Evolutionary conservation across 225 moss, liverwort and hornwort genomes (phyloP).

Genomic region (Lunularia cruciata): DNA sequence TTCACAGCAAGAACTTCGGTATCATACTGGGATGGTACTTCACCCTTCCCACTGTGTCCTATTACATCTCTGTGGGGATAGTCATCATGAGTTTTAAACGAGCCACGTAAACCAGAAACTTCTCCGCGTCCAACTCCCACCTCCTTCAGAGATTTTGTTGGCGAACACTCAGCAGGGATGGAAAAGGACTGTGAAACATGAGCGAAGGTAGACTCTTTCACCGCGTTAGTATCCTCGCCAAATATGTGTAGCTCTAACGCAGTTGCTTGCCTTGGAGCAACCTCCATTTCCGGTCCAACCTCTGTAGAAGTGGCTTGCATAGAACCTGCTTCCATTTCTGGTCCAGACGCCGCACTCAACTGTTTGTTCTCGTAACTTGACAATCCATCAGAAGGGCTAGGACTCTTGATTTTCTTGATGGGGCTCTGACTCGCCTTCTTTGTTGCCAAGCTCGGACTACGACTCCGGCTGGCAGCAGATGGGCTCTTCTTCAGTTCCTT

Average conservation of each 20-base stretch:
- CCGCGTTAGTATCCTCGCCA: constrained; percentile 4
- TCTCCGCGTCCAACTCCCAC: background rate
- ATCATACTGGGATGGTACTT: constrained; percentile 14
- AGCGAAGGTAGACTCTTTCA: background rate
- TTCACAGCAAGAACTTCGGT: constrained; percentile 8
- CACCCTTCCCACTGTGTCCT: constrained; percentile 15
- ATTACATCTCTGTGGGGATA: background rate
- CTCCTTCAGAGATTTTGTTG: constrained; percentile 7
- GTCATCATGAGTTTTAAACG: background rate
- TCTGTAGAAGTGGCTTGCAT: constrained; percentile 10
- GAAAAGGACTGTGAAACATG: background rate
- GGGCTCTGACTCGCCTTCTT: constrained; percentile 45
- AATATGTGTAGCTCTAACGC: too few relatives aligned
- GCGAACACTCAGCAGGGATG: background rate
- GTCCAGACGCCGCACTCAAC: constrained; percentile 1
- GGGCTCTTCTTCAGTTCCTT: constrained; percentile 59
- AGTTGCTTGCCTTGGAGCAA: constrained; percentile 21
- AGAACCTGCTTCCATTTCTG: constrained; percentile 5
- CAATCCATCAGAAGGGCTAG: constrained; percentile 36
- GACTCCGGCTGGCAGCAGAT: constrained; percentile 48
- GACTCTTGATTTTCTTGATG: constrained; percentile 46
- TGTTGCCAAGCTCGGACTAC: constrained; percentile 48
- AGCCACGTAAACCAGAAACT: background rate
- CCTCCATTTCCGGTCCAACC: constrained; percentile 22
- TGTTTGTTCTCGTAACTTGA: constrained; percentile 30